phyloP scores from a whole-genome alignment of 1,139 yeast genomes.

The Magnusiomyces sp. region DNA sequence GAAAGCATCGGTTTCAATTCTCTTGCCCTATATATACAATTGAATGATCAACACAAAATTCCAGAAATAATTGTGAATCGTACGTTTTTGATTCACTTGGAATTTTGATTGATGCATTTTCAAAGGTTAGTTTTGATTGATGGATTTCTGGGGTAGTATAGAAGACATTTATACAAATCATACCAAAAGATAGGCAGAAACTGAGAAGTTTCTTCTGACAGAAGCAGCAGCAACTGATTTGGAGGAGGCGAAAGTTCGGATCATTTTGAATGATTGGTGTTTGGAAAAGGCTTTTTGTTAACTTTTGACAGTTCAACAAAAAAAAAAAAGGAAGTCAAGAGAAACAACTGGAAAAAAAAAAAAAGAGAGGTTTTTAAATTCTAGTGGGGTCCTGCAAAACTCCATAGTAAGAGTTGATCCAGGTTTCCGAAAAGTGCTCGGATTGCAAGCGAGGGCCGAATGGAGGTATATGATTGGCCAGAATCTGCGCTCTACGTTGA shows the following conservation, averaged over 20 bases:
- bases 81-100: too few species aligned
- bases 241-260: not conserved
- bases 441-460: too few species aligned
- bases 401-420: too few species aligned
- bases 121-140: too few species aligned
- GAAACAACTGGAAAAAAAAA: not conserved
- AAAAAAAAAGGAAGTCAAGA: not conserved
- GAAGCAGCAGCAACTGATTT: not conserved
- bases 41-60: not conserved
- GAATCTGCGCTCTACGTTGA: too few species aligned
- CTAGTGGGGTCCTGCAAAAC: too few species aligned
- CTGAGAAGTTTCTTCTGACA: not conserved
- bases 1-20: constrained; percentile 91
- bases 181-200: constrained; percentile 1
- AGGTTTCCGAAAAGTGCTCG: too few species aligned
- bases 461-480: too few species aligned
- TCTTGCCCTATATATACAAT: constrained; percentile 26
- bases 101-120: too few species aligned
- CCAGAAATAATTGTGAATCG: too few species aligned
- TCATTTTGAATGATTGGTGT: not conserved
- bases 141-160: too few species aligned
- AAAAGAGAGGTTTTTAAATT: too few species aligned
- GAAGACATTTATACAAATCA: not conserved
- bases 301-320: not conserved
- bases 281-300: not conserved